Base-by-base conservation (phyloP, 2,329 filamentous ascomycete species). In the Colletotrichum sp. region DNA sequence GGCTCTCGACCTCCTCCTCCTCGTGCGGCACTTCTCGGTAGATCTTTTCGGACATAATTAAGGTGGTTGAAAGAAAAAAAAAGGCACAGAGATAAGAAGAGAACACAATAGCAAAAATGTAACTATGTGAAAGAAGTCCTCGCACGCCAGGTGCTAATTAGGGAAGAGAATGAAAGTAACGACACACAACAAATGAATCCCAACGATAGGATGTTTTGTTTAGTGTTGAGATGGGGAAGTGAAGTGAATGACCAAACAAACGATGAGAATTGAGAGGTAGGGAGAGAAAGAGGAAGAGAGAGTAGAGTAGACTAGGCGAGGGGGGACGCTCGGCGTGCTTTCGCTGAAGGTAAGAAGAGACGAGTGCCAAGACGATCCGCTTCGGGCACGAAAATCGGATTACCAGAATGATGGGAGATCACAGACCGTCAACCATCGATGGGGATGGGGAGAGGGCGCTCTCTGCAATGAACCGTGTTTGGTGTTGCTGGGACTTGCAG, bases 1-100 rank as follows among this genome's bases (percentile, higher is more conserved):
- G 66, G 47, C 70, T 74, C 61, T 76, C 67, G 55, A 73, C 73
- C 27, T 76, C 70, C 38, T 78, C 77, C 69, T 78, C 77, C 51
- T 78, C 77, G 51, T 74, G 68, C n/a, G 70, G 70, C 15, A 74
- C 69, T 18, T 70, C 59, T 12, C 69, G 58, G 62, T 77, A 77
- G 33, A 36, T 31, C 62, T 77, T 74, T 33, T 70, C 62, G 18
- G 66, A 73, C 73, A 64, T 73, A 57, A 65, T 75, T 73, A 73
- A 36, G 29, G 21, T 51, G 43, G n/a, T 51, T 21, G n/a, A 21
- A 13, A 21, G 1, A 47, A 13, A 24, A 24, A 24, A 24, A 24
- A 36, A 21, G 11, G 13, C 34, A 36, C 11, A 51, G 43, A 21
- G 43, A 21, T 3, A 62, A 51, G 24, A 47, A 15, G 54, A 6